Percentiles rank a stretch among this genome's conserved stretches.
Conservation (phyloP, 1,139 yeast genomes). For the Saccharomyces hybrid region DNA sequence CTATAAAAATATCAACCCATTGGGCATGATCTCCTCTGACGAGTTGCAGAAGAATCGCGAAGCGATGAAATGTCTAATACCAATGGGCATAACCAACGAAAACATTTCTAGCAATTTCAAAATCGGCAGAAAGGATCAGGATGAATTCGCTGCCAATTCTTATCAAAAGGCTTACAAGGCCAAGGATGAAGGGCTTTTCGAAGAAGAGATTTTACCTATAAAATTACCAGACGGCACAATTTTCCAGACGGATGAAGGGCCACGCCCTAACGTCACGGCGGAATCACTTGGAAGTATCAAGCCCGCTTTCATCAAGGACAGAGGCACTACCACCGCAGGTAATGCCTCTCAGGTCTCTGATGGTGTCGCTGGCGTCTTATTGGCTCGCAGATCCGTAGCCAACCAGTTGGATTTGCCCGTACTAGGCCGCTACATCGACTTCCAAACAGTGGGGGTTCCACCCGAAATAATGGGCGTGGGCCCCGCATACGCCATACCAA, state of each 20-base stretch:
- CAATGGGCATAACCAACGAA: conserved; percentile 91
- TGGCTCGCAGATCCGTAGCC: conserved; percentile 82
- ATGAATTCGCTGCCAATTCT: conserved; percentile 76
- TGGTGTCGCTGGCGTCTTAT: conserved; percentile 86
- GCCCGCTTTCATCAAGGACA: conserved; percentile 82
- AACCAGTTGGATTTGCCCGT: conserved; percentile 59
- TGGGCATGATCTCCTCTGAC: conserved; percentile 51
- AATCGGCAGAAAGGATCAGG: conserved; percentile 68
- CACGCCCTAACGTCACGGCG: conserved; percentile 80
- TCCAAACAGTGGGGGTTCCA: conserved; percentile 81
- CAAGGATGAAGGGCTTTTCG: conserved; percentile 57
- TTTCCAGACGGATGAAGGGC: conserved; percentile 82
- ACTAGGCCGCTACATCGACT: conserved; percentile 69
- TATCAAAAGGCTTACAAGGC: conserved; percentile 79
- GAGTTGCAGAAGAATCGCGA: conserved; percentile 39
- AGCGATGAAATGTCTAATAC: conserved; percentile 61
- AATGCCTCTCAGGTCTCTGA: conserved; percentile 93
- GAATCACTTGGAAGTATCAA: conserved; percentile 62
- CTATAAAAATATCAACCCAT: conserved; percentile 65
- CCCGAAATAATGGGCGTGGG: conserved; percentile 98
- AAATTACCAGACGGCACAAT: conserved; percentile 32
- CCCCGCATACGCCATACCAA: conserved; percentile 90
- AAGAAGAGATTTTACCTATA: conserved; percentile 80
- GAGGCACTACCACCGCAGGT: conserved; percentile 88
- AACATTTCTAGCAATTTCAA: conserved; percentile 59